phyloP scores from a whole-genome alignment of 208 protist genomes.

The Leishmania mexicana region DNA sequence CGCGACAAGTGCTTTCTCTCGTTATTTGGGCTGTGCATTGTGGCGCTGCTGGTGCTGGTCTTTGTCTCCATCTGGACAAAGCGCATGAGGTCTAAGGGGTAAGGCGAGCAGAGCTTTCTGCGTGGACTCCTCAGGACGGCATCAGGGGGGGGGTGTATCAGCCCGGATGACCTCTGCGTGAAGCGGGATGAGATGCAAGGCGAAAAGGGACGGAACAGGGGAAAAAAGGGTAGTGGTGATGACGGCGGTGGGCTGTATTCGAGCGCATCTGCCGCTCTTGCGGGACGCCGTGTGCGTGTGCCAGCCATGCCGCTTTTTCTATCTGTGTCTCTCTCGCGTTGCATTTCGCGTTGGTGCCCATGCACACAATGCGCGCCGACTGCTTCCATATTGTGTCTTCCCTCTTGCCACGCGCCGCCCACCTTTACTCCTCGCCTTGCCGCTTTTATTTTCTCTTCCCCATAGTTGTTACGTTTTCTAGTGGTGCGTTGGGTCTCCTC shows the following conservation, averaged over 20 bases:
- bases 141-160: neutral
- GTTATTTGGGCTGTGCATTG: slow-evolving; percentile 63
- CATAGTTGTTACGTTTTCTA: neutral
- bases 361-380: neutral
- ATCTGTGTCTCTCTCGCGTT: neutral
- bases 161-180: neutral
- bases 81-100: neutral
- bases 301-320: neutral
- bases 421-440: neutral
- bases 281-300: neutral
- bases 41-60: slow-evolving; percentile 68
- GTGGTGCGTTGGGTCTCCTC: no score
- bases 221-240: neutral
- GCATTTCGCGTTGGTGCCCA: neutral
- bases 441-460: neutral
- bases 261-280: neutral
- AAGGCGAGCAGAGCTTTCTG: neutral
- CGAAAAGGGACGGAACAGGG: neutral
- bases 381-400: neutral
- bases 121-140: neutral
- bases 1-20: slow-evolving; percentile 82
- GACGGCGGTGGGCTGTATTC: neutral
- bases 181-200: neutral
- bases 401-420: neutral
- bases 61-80: slow-evolving; percentile 78